phyloP scores from a whole-genome alignment of 2,329 filamentous ascomycete species.

The Thelonectria rubi region DNA sequence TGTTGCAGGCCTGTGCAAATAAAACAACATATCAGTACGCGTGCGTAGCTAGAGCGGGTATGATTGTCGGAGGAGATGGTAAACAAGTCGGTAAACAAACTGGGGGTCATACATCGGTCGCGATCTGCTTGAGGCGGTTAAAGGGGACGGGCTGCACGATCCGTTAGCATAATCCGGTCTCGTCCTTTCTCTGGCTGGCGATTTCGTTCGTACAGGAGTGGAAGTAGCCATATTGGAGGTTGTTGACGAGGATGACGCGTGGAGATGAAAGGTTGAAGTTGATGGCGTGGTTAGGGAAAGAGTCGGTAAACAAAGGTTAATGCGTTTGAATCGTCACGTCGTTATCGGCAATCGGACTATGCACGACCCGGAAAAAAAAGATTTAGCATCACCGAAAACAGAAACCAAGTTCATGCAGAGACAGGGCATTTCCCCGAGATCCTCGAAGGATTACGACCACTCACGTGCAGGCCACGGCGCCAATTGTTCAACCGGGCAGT shows the following conservation, averaged over 20 bases:
- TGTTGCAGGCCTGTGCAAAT: constrained; percentile 76
- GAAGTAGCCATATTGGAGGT: constrained; percentile 47
- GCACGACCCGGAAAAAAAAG: constrained; percentile 28
- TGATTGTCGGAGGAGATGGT: constrained; percentile 29
- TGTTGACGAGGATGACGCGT: constrained; percentile 30
- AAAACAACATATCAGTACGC: constrained; percentile 22
- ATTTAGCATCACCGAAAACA: constrained; percentile 28
- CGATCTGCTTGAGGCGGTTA: constrained; percentile 84
- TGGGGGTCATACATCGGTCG: constrained; percentile 72
- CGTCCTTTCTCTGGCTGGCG: not conserved
- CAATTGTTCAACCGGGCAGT: constrained; percentile 19
- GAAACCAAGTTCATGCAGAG: constrained; percentile 24
- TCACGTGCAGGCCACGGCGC: constrained; percentile 28
- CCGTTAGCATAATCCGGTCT: constrained; percentile 33
- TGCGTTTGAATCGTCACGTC: constrained; percentile 37
- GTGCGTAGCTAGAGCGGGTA: constrained; percentile 17
- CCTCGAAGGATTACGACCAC: constrained; percentile 12
- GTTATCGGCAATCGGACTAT: constrained; percentile 37
- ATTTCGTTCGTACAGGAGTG: constrained; percentile 45
- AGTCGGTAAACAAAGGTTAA: constrained; percentile 45
- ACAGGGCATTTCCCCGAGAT: constrained; percentile 17
- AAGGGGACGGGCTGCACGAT: constrained; percentile 73
- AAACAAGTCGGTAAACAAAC: constrained; percentile 26
- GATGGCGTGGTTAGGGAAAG: constrained; percentile 37
- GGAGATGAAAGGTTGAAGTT: constrained; percentile 36